Base-by-base conservation (phyloP, 2,329 filamentous ascomycete species). In the Penicillium sp. region DNA sequence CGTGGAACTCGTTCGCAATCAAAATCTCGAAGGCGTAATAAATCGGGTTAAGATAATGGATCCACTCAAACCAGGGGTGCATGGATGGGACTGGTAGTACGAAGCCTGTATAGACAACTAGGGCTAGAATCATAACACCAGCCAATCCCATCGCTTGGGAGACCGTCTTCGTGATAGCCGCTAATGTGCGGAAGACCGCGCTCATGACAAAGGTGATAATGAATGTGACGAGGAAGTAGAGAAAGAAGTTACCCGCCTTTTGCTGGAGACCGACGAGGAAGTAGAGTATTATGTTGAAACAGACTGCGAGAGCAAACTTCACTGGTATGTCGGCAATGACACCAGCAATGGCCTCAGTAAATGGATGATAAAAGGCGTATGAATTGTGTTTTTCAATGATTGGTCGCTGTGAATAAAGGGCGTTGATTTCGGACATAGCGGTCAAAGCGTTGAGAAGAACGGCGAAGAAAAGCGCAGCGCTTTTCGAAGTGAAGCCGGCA, bases 371-470 rank as follows among this genome's bases (percentile, higher is more conserved):
- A 47, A 72, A 72, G 29, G 68, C 69, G 47, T 67, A 71, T 0
- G 63, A 67, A 31, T 56, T 58, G 33, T 72, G 70, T 39, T 72
- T 72, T 53, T 70, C 67, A 11, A 71, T 62, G 21, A 70, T 61
- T 11, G 58, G 61, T 5, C 61, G 63, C 53, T 69, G 66, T 1
- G 60, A 59, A 43, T 69, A 61, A 1, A 71, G 60, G 68, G 85
- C 89, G 62, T 66, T 70, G 48, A 72, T 67, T 55, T 72, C 68
- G 9, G 58, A 61, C 54, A 72, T 70, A 1, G 69, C 66, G 3
- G 87, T 82, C 64, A 95, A 92, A 44, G 90, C 91, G 72, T 93
- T 96, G 80, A 93, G 87, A 54, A 96, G 80, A 69, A 92, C 87
- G 60, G 91, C 90, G 69, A 95, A 95, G 83, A 96, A 96, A 49